phyloP scores from a whole-genome alignment of 2,329 filamentous ascomycete genomes.

The Sporothrix phasma region DNA sequence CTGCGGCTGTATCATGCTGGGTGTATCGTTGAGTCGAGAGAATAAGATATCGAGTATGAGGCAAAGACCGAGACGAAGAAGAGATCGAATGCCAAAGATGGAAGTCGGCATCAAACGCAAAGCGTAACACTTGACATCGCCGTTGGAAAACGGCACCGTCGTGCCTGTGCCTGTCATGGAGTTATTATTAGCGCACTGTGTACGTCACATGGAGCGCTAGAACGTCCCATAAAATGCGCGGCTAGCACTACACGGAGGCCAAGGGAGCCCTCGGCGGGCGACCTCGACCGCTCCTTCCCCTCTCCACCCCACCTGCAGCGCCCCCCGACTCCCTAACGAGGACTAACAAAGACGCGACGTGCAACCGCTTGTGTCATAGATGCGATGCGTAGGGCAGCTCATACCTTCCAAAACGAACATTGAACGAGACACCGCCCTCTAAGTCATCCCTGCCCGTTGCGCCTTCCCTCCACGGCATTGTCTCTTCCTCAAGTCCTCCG shows the following conservation, averaged over 20 bases:
- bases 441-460: slow-evolving; percentile 3
- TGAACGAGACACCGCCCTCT: slow-evolving; percentile 6
- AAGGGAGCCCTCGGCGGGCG: not conserved
- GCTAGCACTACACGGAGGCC: not conserved
- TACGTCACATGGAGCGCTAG: slow-evolving; percentile 1
- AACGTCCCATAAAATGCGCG: not conserved
- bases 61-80: not conserved
- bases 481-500: not conserved
- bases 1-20: not conserved
- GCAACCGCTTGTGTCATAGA: slow-evolving; percentile 3
- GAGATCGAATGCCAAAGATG: too few relatives aligned
- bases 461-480: not conserved
- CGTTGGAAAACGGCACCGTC: not conserved
- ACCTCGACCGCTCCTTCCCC: slow-evolving; percentile 8
- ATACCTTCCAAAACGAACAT: not conserved
- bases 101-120: too few relatives aligned
- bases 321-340: not conserved
- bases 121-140: not conserved
- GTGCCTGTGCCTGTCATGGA: not conserved
- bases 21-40: not conserved
- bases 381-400: not conserved
- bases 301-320: slow-evolving; percentile 6
- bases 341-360: not conserved
- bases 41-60: not conserved
- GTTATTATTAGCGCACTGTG: slow-evolving; percentile 8